Base-by-base conservation (phyloP, 1,284 basidiomycete genomes). In the Pseudozyma thailandica region DNA sequence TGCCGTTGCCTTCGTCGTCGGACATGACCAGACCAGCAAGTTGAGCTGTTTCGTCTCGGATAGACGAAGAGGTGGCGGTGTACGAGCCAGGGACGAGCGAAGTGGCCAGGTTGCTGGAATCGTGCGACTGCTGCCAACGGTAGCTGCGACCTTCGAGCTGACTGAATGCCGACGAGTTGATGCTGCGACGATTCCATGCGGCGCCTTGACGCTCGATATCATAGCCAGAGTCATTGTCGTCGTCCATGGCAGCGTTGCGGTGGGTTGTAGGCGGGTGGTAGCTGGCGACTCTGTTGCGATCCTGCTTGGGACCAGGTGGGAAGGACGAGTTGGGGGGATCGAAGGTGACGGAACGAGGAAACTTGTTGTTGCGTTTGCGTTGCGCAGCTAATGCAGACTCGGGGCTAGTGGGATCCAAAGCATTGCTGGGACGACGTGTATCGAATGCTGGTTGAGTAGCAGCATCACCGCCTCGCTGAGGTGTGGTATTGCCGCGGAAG, bases 121-220 rank as follows among this genome's bases (percentile, higher is more conserved):
- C 74, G 23, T 73, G 59, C 8, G 56, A 48, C 16, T 43, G 69
- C 43, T 72, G 69, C 25, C 66, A 72, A 7, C 69, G 62, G 43
- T 79, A 77, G 56, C 76, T 81, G 10, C 79, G 59, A 1, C 79
- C 79, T 49, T 81, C 77, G n/a, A 81, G 68, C 23, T 65, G 50
- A 54, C 76, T 78, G 54, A 76, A 78, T 10, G 74, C 70, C 27
- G 70, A 72, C 25, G 60, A 60, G 39, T 68, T 72, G 54, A 62
- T 47, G 35, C 63, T 56, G 42, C 53, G 59, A 38, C 58, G 55
- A 26, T 42, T 56, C 54, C 48, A 60, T 2, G 48, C 59, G 10
- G 52, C 23, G 42, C 48, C 55, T 15, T 69, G 70, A 6, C 70
- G 54, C 43, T 72, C 70, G n/a, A 72, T 23, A 37, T 72, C 70